Conservation (phyloP, 148 eudicot genomes). For the Silene uniflora region DNA sequence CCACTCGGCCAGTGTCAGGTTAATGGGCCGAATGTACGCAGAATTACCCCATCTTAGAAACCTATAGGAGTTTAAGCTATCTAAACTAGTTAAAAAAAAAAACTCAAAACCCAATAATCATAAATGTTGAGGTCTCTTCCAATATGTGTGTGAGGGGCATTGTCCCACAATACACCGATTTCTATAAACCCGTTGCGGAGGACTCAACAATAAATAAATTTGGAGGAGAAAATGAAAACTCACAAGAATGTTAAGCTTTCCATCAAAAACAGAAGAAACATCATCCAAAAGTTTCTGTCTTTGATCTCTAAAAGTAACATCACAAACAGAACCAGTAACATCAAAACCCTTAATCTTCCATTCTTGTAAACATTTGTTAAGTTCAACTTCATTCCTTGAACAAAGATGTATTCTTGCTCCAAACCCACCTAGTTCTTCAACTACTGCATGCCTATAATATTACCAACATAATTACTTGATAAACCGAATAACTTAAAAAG, state of each 20-base stretch:
- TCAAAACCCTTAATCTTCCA: conserved; percentile 64
- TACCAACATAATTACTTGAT: neutral
- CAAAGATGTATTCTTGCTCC: conserved; percentile 80
- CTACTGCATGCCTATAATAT: conserved; percentile 58
- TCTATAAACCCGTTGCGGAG: too few relatives aligned
- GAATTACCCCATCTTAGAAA: too few relatives aligned
- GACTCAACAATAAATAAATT: too few relatives aligned
- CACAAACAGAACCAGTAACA: conserved; percentile 72
- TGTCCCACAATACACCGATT: too few relatives aligned
- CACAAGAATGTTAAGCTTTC: conserved; percentile 87
- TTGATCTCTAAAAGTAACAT: conserved; percentile 49
- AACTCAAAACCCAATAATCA: neutral
- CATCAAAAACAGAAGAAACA: conserved; percentile 57
- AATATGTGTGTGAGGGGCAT: too few relatives aligned
- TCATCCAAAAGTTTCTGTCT: conserved; percentile 49
- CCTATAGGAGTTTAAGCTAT: too few relatives aligned
- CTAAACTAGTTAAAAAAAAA: neutral
- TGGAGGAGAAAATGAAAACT: conserved; percentile 20
- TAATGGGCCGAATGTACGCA: too few relatives aligned
- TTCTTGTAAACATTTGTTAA: conserved; percentile 60
- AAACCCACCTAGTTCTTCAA: conserved; percentile 69
- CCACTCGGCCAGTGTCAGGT: too few relatives aligned
- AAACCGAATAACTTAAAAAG: too few relatives aligned
- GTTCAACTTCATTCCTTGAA: conserved; percentile 66
- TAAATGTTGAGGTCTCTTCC: too few relatives aligned